Evolutionary conservation across 1,284 basidiomycete species (phyloP).

Genomic region (Moniliella sp.): DNA sequence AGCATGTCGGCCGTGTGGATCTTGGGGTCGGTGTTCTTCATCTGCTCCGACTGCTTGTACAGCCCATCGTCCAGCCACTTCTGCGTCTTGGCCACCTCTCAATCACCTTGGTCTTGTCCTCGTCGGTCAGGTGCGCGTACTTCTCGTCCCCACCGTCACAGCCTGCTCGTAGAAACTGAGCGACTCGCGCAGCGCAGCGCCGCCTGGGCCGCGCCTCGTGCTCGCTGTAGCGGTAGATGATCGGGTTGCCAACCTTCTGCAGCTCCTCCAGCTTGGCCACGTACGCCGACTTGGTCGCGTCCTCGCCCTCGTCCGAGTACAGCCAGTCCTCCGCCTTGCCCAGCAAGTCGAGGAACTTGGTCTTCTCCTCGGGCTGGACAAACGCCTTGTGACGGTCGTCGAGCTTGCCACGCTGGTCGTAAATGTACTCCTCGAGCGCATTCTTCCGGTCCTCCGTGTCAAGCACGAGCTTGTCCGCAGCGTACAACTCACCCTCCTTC

Average conservation of each 20-base stretch:
- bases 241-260: slow-evolving; percentile 27
- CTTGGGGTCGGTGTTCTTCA: slow-evolving; percentile 32
- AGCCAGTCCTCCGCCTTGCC: slow-evolving; percentile 32
- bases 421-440: slow-evolving; percentile 32
- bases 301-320: slow-evolving; percentile 32
- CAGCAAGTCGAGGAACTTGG: slow-evolving; percentile 18
- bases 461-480: slow-evolving; percentile 31
- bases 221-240: slow-evolving; percentile 21
- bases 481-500: slow-evolving; percentile 24
- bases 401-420: slow-evolving; percentile 31
- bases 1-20: slow-evolving; percentile 21
- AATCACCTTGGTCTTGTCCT: slow-evolving; percentile 31
- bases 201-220: slow-evolving; percentile 28
- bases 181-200: slow-evolving; percentile 22
- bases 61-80: slow-evolving; percentile 31
- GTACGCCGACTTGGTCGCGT: slow-evolving; percentile 29
- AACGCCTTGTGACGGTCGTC: slow-evolving; percentile 26
- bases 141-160: slow-evolving; percentile 25
- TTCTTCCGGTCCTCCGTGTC: slow-evolving; percentile 32
- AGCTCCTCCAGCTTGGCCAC: slow-evolving; percentile 23
- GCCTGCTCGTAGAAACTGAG: slow-evolving; percentile 25
- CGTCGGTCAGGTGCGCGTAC: slow-evolving; percentile 27
- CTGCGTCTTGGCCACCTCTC: slow-evolving; percentile 27
- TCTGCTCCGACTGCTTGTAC: slow-evolving; percentile 28
- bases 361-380: slow-evolving; percentile 28